Evolutionary conservation across 805 yeast species (phyloP).

Genomic region (Diddensiella transvaalensis): DNA sequence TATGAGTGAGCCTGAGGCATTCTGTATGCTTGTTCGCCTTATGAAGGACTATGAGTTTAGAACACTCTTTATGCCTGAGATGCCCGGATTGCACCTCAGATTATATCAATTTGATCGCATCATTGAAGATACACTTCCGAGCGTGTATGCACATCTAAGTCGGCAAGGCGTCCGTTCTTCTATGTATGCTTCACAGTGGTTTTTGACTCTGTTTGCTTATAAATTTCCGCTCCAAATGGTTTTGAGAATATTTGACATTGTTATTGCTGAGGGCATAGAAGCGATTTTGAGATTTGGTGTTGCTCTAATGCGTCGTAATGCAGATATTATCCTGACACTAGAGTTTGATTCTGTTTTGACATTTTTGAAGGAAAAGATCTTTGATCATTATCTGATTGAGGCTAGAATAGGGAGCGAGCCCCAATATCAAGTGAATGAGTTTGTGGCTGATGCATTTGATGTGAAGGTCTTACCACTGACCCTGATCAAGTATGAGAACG

Average conservation of each 20-base stretch:
- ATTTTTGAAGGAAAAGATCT: constrained; percentile 74
- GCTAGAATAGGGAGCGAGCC: constrained; percentile 22
- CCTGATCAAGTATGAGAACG: constrained; percentile 65
- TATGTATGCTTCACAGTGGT: constrained; percentile 99
- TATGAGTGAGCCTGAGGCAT: constrained; percentile 78
- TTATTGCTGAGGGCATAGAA: constrained; percentile 89
- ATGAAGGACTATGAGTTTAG: constrained; percentile 86
- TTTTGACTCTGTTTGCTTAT: constrained; percentile 89
- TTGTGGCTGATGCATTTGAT: constrained; percentile 75
- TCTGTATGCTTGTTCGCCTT: constrained; percentile 70
- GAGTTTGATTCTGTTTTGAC: constrained; percentile 74
- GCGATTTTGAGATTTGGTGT: constrained; percentile 80
- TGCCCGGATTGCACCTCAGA: constrained; percentile 86
- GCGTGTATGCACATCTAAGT: constrained; percentile 66
- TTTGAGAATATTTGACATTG: constrained; percentile 78
- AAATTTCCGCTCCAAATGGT: constrained; percentile 90
- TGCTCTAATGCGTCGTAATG: constrained; percentile 70
- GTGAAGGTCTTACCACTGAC: constrained; percentile 71
- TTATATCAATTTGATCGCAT: constrained; percentile 89
- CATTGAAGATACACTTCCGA: constrained; percentile 72
- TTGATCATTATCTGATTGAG: constrained; percentile 58
- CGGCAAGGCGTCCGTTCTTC: constrained; percentile 87
- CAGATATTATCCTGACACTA: constrained; percentile 52
- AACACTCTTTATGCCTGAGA: constrained; percentile 74
- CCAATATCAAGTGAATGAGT: constrained; percentile 61